Conservation (phyloP, 225 moss, liverwort and hornwort genomes). For the Thuidium tamariscinum region DNA sequence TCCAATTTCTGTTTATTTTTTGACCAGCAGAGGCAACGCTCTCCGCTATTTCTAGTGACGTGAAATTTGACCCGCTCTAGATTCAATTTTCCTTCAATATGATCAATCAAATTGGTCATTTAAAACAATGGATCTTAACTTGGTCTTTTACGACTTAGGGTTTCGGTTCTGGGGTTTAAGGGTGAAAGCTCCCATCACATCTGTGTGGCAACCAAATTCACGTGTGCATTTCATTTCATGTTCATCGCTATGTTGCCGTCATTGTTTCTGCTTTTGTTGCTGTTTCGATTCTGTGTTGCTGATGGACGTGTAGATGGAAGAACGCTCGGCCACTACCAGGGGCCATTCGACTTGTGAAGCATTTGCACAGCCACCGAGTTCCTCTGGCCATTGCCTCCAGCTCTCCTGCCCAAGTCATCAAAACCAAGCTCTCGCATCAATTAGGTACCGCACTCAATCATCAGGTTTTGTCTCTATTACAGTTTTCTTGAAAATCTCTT, state of each 20-base stretch:
- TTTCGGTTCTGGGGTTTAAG: neutral
- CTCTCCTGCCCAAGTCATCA: constrained; percentile 41
- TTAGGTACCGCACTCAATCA: constrained; percentile 13
- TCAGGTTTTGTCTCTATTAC: neutral
- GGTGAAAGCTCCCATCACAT: neutral
- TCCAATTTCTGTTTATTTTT: neutral
- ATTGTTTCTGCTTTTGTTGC: neutral
- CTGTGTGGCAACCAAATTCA: neutral
- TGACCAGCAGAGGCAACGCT: no score
- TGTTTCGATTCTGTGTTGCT: neutral
- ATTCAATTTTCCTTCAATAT: neutral
- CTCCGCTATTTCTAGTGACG: no score
- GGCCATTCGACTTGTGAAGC: constrained; percentile 39
- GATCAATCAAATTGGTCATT: neutral
- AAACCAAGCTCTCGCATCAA: constrained; percentile 44
- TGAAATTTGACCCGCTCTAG: neutral
- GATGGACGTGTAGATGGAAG: constrained; percentile 33
- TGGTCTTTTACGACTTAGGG: neutral
- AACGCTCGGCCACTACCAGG: constrained; percentile 36
- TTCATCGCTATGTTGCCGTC: neutral
- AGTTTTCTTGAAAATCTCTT: neutral
- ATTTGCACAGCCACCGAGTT: constrained; percentile 42
- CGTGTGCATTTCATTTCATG: neutral
- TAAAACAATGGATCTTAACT: neutral
- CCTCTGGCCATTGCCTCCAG: constrained; percentile 74